Base-by-base conservation (phyloP, 495 filamentous ascomycete species). In the Penicillium tannophilum region DNA sequence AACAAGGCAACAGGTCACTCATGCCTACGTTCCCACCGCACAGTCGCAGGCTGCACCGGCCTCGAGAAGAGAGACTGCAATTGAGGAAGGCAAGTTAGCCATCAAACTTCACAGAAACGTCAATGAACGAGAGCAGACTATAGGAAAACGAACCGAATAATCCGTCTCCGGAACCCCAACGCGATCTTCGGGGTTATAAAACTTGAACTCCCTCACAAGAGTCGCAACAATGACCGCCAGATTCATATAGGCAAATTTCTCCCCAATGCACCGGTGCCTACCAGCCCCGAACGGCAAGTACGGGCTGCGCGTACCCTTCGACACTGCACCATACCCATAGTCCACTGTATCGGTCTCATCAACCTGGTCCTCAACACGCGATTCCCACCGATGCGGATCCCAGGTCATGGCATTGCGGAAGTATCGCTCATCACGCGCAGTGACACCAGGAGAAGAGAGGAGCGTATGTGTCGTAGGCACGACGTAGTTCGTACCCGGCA, bases 221-320 rank as follows among this genome's bases (percentile, higher is more conserved):
- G 84, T 88, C n/a, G 88, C 90, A 49, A 88, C 76, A 63, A 98
- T 96, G 11, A 90, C 91, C 57, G 86, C 85, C 46, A 98, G 79
- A 73, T 98, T 93, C 60, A 97, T 80, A 69, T 95, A 96, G 55
- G 94, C 94, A 69, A 97, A 98, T 66, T 97, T 92, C 77, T 97
- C 94, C 47, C 94, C 94, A 66, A 98, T 97, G 72, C 94, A 98
- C 10, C 94, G 77, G 74, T 98, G 94, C 52, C 94, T 80, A 6
- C 94, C 94, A 1, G 92, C 94, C 2, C 94, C 94, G 68, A 98
- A 98, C 0, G 94, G 94, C 17, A 98, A 80, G 75, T 97, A 98
- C 2, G 94, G 93, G 48, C 88, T 92, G 28, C 76, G 77, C 6
- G 91, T 86, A 20, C 94, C 93, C 77, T 97, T 97, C 73, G 84